These are phyloP conservation scores for Lepiota brunneoincarnata DNA, from an alignment of 768 basidiomycete species.

Conservation along the genomic window DNA sequence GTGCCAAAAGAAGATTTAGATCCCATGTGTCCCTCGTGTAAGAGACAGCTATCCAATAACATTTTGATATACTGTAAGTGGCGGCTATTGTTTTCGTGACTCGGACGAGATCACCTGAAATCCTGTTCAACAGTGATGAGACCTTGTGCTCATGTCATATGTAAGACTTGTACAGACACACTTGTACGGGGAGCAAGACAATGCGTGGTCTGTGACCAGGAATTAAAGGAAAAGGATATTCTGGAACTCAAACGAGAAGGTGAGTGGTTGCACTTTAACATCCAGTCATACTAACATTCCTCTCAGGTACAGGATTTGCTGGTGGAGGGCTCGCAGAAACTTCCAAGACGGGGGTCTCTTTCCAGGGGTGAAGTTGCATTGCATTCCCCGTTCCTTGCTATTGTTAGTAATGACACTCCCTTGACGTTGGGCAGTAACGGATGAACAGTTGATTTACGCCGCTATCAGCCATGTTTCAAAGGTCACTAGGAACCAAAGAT, in stretches of 20 bases:
- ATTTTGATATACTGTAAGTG: constrained; percentile 64
- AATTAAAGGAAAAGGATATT: constrained; percentile 65
- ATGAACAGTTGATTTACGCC: not conserved
- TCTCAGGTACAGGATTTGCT: constrained; percentile 85
- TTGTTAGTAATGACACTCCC: not conserved
- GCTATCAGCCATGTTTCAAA: not conserved
- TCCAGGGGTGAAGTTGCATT: constrained; percentile 61
- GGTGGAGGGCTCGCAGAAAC: constrained; percentile 95
- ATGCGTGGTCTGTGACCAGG: constrained; percentile 83
- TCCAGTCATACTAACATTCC: not conserved
- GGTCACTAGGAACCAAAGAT: too few relatives aligned
- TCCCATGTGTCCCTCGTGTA: constrained; percentile 87
- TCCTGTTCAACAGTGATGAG: constrained; percentile 57
- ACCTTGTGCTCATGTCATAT: constrained; percentile 88
- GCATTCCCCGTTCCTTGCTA: not conserved
- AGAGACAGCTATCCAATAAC: constrained; percentile 79
- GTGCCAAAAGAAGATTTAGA: constrained; percentile 52
- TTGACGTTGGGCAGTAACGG: not conserved
- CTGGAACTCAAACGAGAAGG: constrained; percentile 90
- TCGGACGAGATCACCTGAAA: not conserved
- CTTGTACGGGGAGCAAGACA: constrained; percentile 76
- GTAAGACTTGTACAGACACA: constrained; percentile 87
- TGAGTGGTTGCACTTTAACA: constrained; percentile 23
- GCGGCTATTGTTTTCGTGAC: not conserved
- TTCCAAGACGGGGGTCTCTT: constrained; percentile 73